A percentile compares a stretch with the other conserved stretches of the same genome.
Conservation (phyloP, 2,329 filamentous ascomycete species). For the Macrophomina pseudophaseolina region DNA sequence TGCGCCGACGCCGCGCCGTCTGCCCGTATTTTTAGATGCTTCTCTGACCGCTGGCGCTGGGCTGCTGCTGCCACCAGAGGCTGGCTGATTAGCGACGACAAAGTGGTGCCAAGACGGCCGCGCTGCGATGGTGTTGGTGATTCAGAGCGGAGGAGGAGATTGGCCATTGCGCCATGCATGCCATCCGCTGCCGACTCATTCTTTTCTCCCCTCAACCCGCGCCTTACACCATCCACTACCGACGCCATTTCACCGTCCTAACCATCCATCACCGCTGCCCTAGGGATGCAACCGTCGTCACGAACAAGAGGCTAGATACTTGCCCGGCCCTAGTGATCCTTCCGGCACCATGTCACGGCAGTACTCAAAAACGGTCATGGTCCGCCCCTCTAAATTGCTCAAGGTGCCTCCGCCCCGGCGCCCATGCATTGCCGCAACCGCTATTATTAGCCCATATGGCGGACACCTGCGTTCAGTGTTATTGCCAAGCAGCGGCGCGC, state of each 20-base stretch:
- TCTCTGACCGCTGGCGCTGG: neutral
- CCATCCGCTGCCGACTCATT: too few relatives aligned
- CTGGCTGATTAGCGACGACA: neutral
- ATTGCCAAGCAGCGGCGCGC: neutral
- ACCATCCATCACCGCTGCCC: neutral
- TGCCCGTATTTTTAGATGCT: constrained; percentile 11
- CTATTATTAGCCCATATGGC: neutral
- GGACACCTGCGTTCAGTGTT: neutral
- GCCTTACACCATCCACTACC: too few relatives aligned
- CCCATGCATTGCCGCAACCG: neutral
- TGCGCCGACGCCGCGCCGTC: neutral
- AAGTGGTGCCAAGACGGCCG: neutral
- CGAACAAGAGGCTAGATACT: too few relatives aligned
- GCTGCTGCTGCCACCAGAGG: neutral
- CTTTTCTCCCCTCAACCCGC: too few relatives aligned
- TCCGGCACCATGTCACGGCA: too few relatives aligned
- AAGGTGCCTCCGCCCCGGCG: neutral
- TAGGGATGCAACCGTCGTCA: too few relatives aligned
- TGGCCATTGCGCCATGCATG: neutral
- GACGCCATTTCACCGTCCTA: neutral
- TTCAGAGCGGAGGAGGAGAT: neutral
- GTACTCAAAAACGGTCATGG: too few relatives aligned
- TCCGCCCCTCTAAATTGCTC: neutral
- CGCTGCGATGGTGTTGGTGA: neutral
- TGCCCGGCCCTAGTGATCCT: too few relatives aligned